Evolutionary conservation across 78 protist genomes (phyloP).

Genomic region (slime mould (Dictyostelium discoideum)): DNA sequence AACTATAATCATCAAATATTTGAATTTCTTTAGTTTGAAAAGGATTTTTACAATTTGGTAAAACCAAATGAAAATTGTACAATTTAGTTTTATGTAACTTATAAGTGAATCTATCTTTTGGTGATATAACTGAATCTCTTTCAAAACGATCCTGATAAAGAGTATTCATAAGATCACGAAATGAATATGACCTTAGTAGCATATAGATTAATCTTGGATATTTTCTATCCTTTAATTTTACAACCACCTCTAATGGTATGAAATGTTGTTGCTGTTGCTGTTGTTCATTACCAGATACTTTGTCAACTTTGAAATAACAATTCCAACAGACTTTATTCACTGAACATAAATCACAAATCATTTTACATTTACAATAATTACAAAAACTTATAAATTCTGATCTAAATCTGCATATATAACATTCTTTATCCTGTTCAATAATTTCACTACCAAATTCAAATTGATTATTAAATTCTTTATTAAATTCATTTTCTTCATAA

Average conservation of each 20-base stretch:
- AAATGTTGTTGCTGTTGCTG: neutral
- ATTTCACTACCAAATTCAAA: neutral
- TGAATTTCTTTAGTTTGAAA: neutral
- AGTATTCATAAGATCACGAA: constrained; percentile 7
- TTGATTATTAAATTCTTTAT: neutral
- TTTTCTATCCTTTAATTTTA: neutral
- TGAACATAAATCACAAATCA: neutral
- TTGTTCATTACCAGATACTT: neutral
- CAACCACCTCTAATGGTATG: neutral
- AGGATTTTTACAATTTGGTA: neutral
- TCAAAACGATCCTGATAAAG: constrained; percentile 8
- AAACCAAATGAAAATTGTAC: neutral
- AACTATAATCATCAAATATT: constrained; percentile 8
- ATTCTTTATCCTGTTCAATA: neutral
- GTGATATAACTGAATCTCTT: neutral
- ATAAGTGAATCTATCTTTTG: constrained; percentile 4
- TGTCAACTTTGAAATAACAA: neutral
- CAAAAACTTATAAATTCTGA: neutral
- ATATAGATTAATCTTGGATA: constrained; percentile 4
- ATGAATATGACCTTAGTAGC: neutral
- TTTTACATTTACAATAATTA: neutral
- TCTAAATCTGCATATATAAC: constrained; percentile 1
- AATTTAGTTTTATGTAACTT: constrained; percentile 10
- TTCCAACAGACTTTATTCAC: neutral
- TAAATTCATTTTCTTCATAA: neutral